A percentile compares a stretch with the other conserved stretches of the same genome.
These are phyloP conservation scores for Cutaneotrichosporon cyanovorans DNA, from an alignment of 1,284 basidiomycete species.

Conservation along the genomic window DNA sequence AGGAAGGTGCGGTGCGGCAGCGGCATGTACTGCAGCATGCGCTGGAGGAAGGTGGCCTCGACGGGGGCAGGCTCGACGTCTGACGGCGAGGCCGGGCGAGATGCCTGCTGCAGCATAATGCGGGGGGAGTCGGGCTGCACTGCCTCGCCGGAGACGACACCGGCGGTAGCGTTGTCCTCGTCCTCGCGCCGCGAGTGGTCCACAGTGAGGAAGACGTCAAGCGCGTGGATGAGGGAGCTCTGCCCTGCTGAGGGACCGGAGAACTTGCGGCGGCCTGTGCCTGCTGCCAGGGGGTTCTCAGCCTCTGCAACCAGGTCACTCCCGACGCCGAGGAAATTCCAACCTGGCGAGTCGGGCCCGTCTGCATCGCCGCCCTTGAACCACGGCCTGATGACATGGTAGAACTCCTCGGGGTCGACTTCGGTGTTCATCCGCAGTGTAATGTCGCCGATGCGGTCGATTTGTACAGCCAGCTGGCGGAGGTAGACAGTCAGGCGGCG, in stretches of 20 bases:
- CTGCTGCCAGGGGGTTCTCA: constrained; percentile 16
- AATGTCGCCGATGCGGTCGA: constrained; percentile 59
- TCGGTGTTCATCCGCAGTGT: constrained; percentile 62
- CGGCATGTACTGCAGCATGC: constrained; percentile 88
- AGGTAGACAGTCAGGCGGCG: constrained; percentile 69
- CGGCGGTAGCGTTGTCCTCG: constrained; percentile 6
- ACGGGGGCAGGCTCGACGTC: constrained; percentile 20
- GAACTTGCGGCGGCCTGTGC: constrained; percentile 50
- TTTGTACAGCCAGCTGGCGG: constrained; percentile 56
- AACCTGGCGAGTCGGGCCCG: constrained; percentile 54
- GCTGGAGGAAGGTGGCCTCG: constrained; percentile 58
- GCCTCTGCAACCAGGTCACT: constrained; percentile 51
- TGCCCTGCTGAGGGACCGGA: constrained; percentile 88
- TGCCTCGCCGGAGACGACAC: constrained; percentile 3
- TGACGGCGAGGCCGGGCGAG: neutral
- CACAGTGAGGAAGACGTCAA: constrained; percentile 72
- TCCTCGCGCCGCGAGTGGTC: constrained; percentile 50
- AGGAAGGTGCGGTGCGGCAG: constrained; percentile 83
- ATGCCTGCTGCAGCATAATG: constrained; percentile 9
- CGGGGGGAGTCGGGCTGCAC: constrained; percentile 2
- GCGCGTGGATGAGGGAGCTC: constrained; percentile 76
- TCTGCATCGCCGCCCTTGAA: constrained; percentile 76
- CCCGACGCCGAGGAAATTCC: constrained; percentile 73
- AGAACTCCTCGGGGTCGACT: constrained; percentile 74
- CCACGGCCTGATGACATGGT: constrained; percentile 82